Evolutionary conservation across 768 basidiomycete species (phyloP).

Genomic region (Tulasnella sp.): DNA sequence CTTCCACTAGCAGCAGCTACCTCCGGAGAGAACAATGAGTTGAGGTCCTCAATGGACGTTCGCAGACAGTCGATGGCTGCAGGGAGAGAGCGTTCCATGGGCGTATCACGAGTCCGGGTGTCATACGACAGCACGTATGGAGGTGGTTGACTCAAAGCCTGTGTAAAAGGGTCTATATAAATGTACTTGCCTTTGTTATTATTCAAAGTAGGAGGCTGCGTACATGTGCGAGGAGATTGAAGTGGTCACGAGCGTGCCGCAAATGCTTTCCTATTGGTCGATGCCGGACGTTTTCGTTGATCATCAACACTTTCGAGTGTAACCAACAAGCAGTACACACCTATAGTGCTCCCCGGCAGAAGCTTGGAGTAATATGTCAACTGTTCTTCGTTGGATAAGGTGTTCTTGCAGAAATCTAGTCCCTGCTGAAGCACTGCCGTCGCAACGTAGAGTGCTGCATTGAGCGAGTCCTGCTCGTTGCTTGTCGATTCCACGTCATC

Average conservation of each 20-base stretch:
- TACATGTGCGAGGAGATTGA: slow-evolving; percentile 23
- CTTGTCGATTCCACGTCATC: neutral
- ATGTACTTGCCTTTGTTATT: neutral
- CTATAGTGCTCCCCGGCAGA: slow-evolving; percentile 81
- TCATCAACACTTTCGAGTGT: neutral
- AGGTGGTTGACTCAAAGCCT: slow-evolving; percentile 34
- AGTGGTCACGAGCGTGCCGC: slow-evolving; percentile 78
- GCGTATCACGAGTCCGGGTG: slow-evolving; percentile 60
- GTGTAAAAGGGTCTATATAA: slow-evolving; percentile 19
- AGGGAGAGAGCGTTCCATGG: slow-evolving; percentile 61
- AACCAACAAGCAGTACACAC: slow-evolving; percentile 28
- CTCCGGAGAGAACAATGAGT: neutral
- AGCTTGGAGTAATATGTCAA: slow-evolving; percentile 55
- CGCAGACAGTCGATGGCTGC: slow-evolving; percentile 46
- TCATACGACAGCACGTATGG: slow-evolving; percentile 57
- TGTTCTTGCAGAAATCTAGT: slow-evolving; percentile 48
- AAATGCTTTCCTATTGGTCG: slow-evolving; percentile 67
- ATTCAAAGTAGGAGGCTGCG: neutral
- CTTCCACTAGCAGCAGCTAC: slow-evolving; percentile 17
- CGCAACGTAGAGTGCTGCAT: slow-evolving; percentile 34
- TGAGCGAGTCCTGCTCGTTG: slow-evolving; percentile 20
- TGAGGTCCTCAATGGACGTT: slow-evolving; percentile 48
- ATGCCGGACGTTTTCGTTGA: neutral
- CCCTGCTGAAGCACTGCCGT: slow-evolving; percentile 60
- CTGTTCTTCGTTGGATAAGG: slow-evolving; percentile 56